These are phyloP conservation scores for Cordyceps farinosa DNA, from an alignment of 2,329 filamentous ascomycete genomes.

Conservation along the genomic window DNA sequence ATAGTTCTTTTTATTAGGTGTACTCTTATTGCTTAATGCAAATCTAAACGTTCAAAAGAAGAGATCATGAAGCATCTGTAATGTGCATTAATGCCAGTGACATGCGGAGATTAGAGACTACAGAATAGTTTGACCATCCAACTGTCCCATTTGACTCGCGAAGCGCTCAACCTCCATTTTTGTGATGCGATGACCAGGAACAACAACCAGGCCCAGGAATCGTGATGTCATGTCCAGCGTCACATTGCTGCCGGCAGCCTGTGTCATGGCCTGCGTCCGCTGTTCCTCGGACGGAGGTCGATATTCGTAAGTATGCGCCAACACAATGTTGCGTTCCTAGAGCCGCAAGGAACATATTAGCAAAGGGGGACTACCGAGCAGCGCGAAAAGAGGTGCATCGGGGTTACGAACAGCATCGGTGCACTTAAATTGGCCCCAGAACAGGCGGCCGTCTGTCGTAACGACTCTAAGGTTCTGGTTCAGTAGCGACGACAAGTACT, in stretches of 20 bases:
- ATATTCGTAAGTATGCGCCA: constrained; percentile 85
- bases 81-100: not conserved
- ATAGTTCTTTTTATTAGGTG: constrained; percentile 18
- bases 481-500: constrained; percentile 63
- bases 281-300: constrained; percentile 62
- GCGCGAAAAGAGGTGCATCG: not conserved
- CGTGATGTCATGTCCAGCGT: constrained; percentile 75
- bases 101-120: constrained; percentile 8
- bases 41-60: constrained; percentile 6
- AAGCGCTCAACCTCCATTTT: constrained; percentile 87
- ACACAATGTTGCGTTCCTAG: constrained; percentile 83
- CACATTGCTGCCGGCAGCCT: constrained; percentile 41
- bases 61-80: not conserved
- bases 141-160: constrained; percentile 46
- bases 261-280: constrained; percentile 35
- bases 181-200: constrained; percentile 80
- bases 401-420: constrained; percentile 70
- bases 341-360: constrained; percentile 21
- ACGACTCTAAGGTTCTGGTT: constrained; percentile 76
- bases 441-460: constrained; percentile 80
- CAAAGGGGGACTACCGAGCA: not conserved
- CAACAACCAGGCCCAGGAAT: constrained; percentile 83
- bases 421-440: constrained; percentile 89
- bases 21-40: constrained; percentile 30
- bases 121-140: not conserved